Evolutionary conservation across 1,139 yeast genomes (phyloP).

Genomic region (Suhomyces choctaworum): DNA sequence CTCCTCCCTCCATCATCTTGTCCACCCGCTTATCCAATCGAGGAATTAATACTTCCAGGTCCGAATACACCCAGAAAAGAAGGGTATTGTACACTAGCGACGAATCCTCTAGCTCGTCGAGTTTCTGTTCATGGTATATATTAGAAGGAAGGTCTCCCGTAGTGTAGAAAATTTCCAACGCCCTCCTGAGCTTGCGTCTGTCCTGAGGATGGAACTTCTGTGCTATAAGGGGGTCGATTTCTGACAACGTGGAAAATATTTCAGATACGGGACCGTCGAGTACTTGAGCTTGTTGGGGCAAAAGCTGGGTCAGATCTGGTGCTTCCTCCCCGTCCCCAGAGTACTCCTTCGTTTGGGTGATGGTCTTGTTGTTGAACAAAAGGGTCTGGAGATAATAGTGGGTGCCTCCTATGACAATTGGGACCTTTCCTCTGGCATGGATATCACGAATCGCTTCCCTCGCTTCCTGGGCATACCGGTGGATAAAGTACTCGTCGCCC

Average conservation of each 20-base stretch:
- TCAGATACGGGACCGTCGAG: constrained; percentile 58
- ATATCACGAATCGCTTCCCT: constrained; percentile 56
- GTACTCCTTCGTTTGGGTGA: constrained; percentile 15
- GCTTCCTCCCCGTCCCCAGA: constrained; percentile 15
- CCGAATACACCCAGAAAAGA: constrained; percentile 82
- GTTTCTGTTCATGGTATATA: constrained; percentile 61
- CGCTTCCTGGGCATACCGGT: constrained; percentile 77
- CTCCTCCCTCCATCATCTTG: constrained; percentile 71
- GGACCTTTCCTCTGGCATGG: constrained; percentile 68
- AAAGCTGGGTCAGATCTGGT: constrained; percentile 21
- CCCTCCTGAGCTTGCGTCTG: constrained; percentile 71
- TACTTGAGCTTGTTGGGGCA: constrained; percentile 43
- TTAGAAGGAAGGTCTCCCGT: constrained; percentile 73
- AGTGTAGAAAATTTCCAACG: constrained; percentile 72
- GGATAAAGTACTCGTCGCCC: constrained; percentile 83
- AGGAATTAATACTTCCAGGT: constrained; percentile 54
- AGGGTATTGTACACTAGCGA: constrained; percentile 65
- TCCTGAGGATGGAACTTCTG: constrained; percentile 92
- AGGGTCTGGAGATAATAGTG: constrained; percentile 86
- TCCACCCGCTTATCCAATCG: constrained; percentile 82
- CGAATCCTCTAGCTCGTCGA: constrained; percentile 44
- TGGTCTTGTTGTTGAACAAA: constrained; percentile 67
- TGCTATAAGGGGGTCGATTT: constrained; percentile 71
- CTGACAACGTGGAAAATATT: constrained; percentile 48
- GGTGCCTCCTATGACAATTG: constrained; percentile 94